Evolutionary conservation across 2,329 filamentous ascomycete genomes (phyloP).

Genomic region (Ophiocordyceps camponoti-saundersi): DNA sequence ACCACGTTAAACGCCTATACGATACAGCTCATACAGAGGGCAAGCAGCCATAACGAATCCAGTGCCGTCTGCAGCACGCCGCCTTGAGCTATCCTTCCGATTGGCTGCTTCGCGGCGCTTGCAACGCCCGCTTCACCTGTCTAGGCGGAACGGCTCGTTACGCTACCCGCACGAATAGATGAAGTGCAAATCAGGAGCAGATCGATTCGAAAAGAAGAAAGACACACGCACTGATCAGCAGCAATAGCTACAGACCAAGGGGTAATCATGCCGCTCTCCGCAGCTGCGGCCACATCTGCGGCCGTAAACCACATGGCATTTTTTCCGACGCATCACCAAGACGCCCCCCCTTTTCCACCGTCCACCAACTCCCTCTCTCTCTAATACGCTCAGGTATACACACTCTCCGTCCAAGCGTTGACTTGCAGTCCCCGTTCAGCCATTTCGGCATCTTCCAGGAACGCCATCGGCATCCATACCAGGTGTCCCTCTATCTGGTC

Average conservation of each 20-base stretch:
- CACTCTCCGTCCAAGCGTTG: conserved; percentile 74
- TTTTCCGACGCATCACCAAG: not conserved
- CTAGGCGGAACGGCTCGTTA: not conserved
- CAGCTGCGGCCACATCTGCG: not conserved
- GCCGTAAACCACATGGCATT: not conserved
- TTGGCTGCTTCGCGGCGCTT: not conserved
- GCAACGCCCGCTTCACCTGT: not conserved
- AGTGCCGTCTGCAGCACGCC: not conserved
- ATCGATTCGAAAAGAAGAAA: not conserved
- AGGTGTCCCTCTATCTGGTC: conserved; percentile 73
- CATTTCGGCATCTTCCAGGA: conserved; percentile 72
- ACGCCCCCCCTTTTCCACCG: not conserved
- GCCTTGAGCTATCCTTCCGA: not conserved
- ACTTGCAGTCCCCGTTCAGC: conserved; percentile 76
- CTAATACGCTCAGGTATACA: conserved; percentile 42
- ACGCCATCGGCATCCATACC: conserved; percentile 90
- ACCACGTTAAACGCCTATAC: not conserved
- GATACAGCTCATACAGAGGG: not conserved
- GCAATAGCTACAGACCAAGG: not conserved
- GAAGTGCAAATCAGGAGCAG: not conserved
- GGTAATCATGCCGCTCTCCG: not conserved
- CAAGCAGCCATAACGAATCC: not conserved
- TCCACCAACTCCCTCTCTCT: not conserved
- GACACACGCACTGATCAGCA: not conserved
- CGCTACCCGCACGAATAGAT: not conserved